A percentile compares a stretch with the other conserved stretches of the same genome.
Evolutionary conservation across 352 stramenopile species (phyloP).

Genomic region (Globisporangium solare): DNA sequence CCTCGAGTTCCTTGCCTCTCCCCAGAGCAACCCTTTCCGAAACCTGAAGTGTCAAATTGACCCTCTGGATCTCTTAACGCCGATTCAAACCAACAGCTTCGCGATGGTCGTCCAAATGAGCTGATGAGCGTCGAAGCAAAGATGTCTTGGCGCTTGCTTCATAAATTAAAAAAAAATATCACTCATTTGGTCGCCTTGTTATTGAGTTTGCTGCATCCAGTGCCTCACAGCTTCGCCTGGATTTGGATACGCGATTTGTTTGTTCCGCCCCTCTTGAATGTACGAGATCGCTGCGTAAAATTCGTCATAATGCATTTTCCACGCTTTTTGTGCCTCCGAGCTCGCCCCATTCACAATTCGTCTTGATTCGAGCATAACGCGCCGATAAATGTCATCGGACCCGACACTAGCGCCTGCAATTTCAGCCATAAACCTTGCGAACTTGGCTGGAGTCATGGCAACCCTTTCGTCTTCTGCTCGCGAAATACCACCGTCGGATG

Average conservation of each 20-base stretch:
- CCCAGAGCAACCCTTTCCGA: constrained; percentile 50
- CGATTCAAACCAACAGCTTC: constrained; percentile 52
- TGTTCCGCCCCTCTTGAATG: constrained; percentile 41
- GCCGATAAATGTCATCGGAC: constrained; percentile 36
- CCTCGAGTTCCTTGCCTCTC: constrained; percentile 29
- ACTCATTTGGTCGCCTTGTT: constrained; percentile 6
- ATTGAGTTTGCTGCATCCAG: constrained; percentile 75
- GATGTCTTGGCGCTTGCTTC: too few species aligned
- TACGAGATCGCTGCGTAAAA: constrained; percentile 71
- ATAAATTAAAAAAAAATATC: not conserved
- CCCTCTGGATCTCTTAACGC: constrained; percentile 22
- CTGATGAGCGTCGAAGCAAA: not conserved
- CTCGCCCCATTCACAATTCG: constrained; percentile 2
- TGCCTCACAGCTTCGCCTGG: constrained; percentile 56
- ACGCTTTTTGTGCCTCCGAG: not conserved
- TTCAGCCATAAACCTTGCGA: constrained; percentile 63
- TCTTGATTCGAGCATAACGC: constrained; percentile 34
- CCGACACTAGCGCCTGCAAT: constrained; percentile 37
- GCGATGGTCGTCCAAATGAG: constrained; percentile 45
- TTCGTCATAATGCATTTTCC: constrained; percentile 54
- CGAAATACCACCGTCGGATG: constrained; percentile 8
- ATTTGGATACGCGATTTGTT: constrained; percentile 25
- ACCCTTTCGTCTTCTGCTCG: constrained; percentile 29
- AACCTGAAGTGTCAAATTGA: constrained; percentile 58
- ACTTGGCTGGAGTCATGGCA: constrained; percentile 41